These are phyloP conservation scores for Martiniozyma asiatica DNA, from an alignment of 1,139 yeast genomes.

Conservation along the genomic window DNA sequence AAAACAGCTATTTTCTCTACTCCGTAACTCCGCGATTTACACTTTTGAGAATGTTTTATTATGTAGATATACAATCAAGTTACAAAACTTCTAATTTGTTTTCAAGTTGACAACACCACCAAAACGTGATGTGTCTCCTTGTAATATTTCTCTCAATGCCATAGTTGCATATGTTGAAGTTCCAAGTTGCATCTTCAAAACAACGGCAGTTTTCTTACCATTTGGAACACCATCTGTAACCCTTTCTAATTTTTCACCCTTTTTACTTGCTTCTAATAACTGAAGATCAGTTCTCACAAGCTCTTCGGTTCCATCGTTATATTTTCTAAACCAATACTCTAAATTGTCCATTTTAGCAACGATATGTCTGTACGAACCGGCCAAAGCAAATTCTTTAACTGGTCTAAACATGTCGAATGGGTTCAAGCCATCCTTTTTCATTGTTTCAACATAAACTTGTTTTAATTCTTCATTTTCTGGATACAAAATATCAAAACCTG, in stretches of 20 bases:
- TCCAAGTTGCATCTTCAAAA: slow-evolving; percentile 67
- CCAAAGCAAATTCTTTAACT: slow-evolving; percentile 77
- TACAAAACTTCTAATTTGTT: no score
- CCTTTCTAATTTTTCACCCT: slow-evolving; percentile 20
- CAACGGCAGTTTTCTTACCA: slow-evolving; percentile 54
- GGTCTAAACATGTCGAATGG: slow-evolving; percentile 77
- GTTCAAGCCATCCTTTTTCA: slow-evolving; percentile 74
- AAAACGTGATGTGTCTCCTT: slow-evolving; percentile 19
- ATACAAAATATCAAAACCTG: slow-evolving; percentile 81
- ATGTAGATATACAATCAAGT: no score
- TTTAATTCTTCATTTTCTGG: slow-evolving; percentile 57
- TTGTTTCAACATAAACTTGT: slow-evolving; percentile 54
- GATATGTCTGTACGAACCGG: slow-evolving; percentile 82
- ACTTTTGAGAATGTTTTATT: no score
- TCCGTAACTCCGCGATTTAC: no score
- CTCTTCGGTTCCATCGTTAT: slow-evolving; percentile 52
- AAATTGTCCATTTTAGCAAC: slow-evolving; percentile 55
- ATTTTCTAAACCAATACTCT: slow-evolving; percentile 53
- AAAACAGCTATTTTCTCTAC: slow-evolving; percentile 2
- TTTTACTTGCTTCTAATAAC: slow-evolving; percentile 32
- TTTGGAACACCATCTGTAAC: slow-evolving; percentile 27
- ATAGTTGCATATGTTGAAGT: slow-evolving; percentile 93
- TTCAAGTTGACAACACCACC: slow-evolving; percentile 17
- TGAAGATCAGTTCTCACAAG: slow-evolving; percentile 78
- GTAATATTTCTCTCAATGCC: slow-evolving; percentile 75